These are phyloP conservation scores for Phragmites australis DNA, from an alignment of 176 grass and related monocot genomes.

Conservation along the genomic window DNA sequence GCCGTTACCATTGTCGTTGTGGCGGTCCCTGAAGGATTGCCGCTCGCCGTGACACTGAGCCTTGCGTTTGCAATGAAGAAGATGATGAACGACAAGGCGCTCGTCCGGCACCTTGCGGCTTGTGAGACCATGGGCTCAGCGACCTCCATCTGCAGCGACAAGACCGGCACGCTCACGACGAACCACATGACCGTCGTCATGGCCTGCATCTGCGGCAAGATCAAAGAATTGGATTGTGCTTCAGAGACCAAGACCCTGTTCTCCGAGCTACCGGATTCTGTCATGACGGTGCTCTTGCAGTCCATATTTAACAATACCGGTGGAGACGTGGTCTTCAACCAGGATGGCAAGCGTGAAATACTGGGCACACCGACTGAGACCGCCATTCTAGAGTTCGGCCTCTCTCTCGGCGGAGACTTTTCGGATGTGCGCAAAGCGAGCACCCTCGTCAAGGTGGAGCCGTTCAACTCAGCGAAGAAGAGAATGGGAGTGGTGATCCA, in stretches of 20 bases:
- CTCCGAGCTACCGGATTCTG: slow-evolving; percentile 58
- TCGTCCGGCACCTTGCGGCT: slow-evolving; percentile 84
- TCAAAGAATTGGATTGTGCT: slow-evolving; percentile 57
- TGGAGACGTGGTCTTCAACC: slow-evolving; percentile 75
- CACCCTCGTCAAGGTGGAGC: slow-evolving; percentile 78
- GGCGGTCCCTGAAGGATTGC: slow-evolving; percentile 89
- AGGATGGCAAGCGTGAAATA: slow-evolving; percentile 75
- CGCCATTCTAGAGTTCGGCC: slow-evolving; percentile 82
- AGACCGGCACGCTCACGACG: slow-evolving; percentile 91
- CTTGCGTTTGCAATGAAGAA: slow-evolving; percentile 99
- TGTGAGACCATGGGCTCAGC: slow-evolving; percentile 96
- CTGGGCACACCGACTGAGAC: slow-evolving; percentile 91
- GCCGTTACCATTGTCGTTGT: slow-evolving; percentile 92
- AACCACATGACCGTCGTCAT: slow-evolving; percentile 97
- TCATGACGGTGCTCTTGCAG: slow-evolving; percentile 57
- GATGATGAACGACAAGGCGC: slow-evolving; percentile 99
- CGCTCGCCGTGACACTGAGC: slow-evolving; percentile 87
- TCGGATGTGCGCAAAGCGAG: slow-evolving; percentile 57
- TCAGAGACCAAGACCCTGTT: slow-evolving; percentile 47
- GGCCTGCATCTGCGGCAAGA: slow-evolving; percentile 80
- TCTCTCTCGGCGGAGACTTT: slow-evolving; percentile 75
- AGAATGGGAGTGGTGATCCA: slow-evolving; percentile 94
- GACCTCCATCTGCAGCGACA: slow-evolving; percentile 94
- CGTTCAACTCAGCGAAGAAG: slow-evolving; percentile 93
- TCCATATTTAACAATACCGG: slow-evolving; percentile 93